Evolutionary conservation across 331 rosid species (phyloP).

Genomic region (Malus hybrid): DNA sequence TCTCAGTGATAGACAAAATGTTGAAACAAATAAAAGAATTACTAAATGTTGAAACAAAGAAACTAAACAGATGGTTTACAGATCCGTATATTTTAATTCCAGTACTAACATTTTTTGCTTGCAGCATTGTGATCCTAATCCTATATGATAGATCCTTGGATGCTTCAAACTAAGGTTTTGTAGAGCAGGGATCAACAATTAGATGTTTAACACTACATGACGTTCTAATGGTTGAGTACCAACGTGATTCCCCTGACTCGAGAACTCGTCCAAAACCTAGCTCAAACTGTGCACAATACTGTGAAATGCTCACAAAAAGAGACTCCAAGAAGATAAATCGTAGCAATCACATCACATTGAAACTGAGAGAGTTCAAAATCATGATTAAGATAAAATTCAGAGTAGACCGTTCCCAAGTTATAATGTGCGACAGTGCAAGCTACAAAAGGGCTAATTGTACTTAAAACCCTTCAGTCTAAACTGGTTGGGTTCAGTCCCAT

Average conservation of each 20-base stretch:
- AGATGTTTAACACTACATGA: neutral
- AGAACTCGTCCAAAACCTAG: neutral
- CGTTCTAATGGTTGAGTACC: neutral
- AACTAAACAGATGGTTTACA: neutral
- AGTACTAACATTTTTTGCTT: neutral
- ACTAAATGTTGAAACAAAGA: neutral
- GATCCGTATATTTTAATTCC: neutral
- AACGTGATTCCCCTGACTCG: neutral
- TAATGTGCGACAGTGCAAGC: too few relatives aligned
- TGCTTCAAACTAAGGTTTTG: neutral
- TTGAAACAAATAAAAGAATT: neutral
- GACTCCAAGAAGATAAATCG: neutral
- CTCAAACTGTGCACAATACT: neutral
- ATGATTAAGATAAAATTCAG: neutral
- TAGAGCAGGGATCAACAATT: too few relatives aligned
- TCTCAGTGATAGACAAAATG: neutral
- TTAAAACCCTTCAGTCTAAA: neutral
- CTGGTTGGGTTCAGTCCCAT: neutral
- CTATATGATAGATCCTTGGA: neutral
- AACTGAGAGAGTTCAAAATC: neutral
- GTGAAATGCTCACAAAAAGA: too few relatives aligned
- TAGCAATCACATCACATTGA: neutral
- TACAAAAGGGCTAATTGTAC: too few relatives aligned
- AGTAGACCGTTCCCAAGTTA: neutral
- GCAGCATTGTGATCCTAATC: conserved; percentile 1